Evolutionary conservation across 139 green algal genomes (phyloP), one percentile per base, ranked within the genome.

Genomic region (Pleodorina starrii): DNA sequence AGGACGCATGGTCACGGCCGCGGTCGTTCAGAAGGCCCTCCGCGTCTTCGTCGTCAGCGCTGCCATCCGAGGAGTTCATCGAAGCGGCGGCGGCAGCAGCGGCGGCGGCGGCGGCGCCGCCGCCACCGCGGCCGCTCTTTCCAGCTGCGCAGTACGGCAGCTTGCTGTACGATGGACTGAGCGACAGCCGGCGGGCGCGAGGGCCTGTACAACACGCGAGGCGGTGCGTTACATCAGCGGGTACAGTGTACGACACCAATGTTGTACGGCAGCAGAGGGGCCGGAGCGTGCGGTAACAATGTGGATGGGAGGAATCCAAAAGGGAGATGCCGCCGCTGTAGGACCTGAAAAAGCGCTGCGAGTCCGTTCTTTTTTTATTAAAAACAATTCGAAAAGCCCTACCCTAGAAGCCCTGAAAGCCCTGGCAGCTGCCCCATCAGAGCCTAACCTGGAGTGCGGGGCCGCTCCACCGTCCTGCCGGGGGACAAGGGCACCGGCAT

Each of bases 161-260:
- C 43, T 43, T 48, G 14, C 6, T 43, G 74, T 66, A 82, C 74
- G 74, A 82, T 29, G 32, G 6, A 44, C 74, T 82, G 9, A 40
- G 27, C 0, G 74, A 63, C 2, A 44, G 74, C 11, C 46, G 43
- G 11, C 74, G 46, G 9, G 44, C 40, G 42, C 72, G 72, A 11
- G 72, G 72, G 32, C 72, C 72, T 80, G 72, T 77, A 48, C 35
- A n/a, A n/a, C n/a, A n/a, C n/a, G n/a, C n/a, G n/a, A n/a, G n/a
- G n/a, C n/a, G n/a, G n/a, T n/a, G n/a, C n/a, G n/a, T n/a, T n/a
- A n/a, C n/a, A n/a, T n/a, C n/a, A n/a, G n/a, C n/a, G n/a, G n/a
- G n/a, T n/a, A n/a, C n/a, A n/a, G n/a, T n/a, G n/a, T n/a, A n/a
- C n/a, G n/a, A n/a, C n/a, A n/a, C n/a, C n/a, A n/a, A n/a, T n/a